Evolutionary conservation across 2,329 filamentous ascomycete species (phyloP).

Genomic region (Myrmaecium sp.): DNA sequence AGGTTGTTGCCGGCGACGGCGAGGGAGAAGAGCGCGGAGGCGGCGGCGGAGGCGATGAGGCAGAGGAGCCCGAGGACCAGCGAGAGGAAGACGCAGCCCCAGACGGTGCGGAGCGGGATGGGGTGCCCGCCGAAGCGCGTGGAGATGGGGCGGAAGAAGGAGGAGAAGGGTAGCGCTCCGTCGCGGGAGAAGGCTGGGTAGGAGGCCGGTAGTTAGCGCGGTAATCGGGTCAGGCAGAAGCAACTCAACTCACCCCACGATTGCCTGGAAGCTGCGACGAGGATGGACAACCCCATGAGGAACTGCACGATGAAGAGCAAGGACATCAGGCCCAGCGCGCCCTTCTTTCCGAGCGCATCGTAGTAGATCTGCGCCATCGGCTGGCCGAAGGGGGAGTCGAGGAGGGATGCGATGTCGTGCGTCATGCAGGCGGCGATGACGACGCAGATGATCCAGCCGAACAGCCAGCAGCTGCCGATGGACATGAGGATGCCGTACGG

Average conservation of each 20-base stretch:
- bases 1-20: constrained; percentile 44
- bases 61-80: constrained; percentile 39
- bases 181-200: constrained; percentile 42
- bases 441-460: constrained; percentile 41
- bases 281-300: constrained; percentile 41
- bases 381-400: constrained; percentile 37
- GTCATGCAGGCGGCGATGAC: constrained; percentile 41
- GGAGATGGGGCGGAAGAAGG: constrained; percentile 39
- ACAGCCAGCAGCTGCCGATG: constrained; percentile 36
- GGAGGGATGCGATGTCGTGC: constrained; percentile 31
- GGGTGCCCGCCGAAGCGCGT: constrained; percentile 36
- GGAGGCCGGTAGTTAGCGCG: not conserved
- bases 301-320: constrained; percentile 45
- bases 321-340: constrained; percentile 40
- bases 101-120: constrained; percentile 40
- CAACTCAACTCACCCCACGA: constrained; percentile 26
- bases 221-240: constrained; percentile 1
- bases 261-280: constrained; percentile 43
- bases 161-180: constrained; percentile 42
- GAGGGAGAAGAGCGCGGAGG: constrained; percentile 42
- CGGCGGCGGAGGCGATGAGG: constrained; percentile 40
- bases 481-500: constrained; percentile 43
- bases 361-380: constrained; percentile 46
- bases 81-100: constrained; percentile 34
- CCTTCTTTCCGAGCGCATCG: constrained; percentile 41